phyloP scores from a whole-genome alignment of 2,329 filamentous ascomycete genomes.

The Simplicillium sp. region DNA sequence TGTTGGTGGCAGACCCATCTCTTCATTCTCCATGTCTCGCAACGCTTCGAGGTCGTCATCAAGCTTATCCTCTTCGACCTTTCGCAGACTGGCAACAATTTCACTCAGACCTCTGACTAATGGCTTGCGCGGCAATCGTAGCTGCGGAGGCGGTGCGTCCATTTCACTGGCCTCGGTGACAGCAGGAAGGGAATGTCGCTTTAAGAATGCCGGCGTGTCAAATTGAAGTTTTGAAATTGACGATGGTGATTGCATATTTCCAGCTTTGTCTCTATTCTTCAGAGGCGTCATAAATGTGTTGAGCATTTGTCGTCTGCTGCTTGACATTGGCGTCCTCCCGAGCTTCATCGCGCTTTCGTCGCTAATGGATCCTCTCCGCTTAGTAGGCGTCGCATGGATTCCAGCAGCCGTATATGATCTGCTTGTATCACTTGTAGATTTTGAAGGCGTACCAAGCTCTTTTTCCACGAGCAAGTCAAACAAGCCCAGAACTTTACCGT shows the following conservation, averaged over 20 bases:
- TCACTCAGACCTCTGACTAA: slow-evolving; percentile 63
- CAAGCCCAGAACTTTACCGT: slow-evolving; percentile 66
- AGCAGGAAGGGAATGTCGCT: slow-evolving; percentile 33
- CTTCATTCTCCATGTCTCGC: slow-evolving; percentile 55
- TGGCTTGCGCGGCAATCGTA: slow-evolving; percentile 47
- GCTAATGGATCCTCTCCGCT: slow-evolving; percentile 22
- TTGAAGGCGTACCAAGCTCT: slow-evolving; percentile 39
- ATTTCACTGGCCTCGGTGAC: slow-evolving; percentile 45
- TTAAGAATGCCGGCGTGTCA: slow-evolving; percentile 64
- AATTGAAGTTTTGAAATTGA: slow-evolving; percentile 49
- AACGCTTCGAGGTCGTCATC: slow-evolving; percentile 69
- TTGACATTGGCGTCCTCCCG: slow-evolving; percentile 41
- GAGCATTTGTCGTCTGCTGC: slow-evolving; percentile 51
- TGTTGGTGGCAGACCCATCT: slow-evolving; percentile 11
- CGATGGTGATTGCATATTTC: slow-evolving; percentile 32
- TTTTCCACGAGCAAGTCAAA: slow-evolving; percentile 59
- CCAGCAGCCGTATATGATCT: no score
- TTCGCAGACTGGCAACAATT: slow-evolving; percentile 61
- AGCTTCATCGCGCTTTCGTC: slow-evolving; percentile 21
- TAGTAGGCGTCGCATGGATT: slow-evolving; percentile 36
- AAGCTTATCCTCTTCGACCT: slow-evolving; percentile 57
- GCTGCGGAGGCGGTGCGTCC: slow-evolving; percentile 36
- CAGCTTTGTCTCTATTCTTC: slow-evolving; percentile 33
- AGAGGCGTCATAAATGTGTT: slow-evolving; percentile 59
- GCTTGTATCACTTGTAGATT: slow-evolving; percentile 5